A percentile compares a stretch with the other conserved stretches of the same genome.
Evolutionary conservation across 495 filamentous ascomycete species (phyloP).

Genomic region (Penicillium herquei): DNA sequence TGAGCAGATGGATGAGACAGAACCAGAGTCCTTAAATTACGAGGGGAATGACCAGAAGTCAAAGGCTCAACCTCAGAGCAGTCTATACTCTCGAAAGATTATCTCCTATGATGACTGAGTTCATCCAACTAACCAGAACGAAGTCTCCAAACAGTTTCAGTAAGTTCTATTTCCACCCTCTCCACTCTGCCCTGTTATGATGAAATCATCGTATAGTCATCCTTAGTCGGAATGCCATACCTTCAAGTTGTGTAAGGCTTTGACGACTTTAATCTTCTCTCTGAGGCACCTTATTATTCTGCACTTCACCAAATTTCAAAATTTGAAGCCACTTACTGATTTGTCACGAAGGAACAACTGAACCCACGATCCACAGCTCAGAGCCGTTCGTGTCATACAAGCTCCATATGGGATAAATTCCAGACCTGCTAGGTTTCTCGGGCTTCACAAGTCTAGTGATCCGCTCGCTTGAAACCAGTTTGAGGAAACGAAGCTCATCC

Average conservation of each 20-base stretch:
- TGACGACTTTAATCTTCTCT: slow-evolving; percentile 29
- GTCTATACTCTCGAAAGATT: slow-evolving; percentile 28
- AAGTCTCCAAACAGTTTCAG: neutral
- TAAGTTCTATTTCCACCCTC: neutral
- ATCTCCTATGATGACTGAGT: slow-evolving; percentile 43
- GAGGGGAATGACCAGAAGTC: slow-evolving; percentile 4
- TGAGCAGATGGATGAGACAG: neutral
- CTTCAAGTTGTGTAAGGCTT: slow-evolving; percentile 38
- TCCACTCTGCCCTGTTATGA: slow-evolving; percentile 23
- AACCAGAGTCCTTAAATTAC: slow-evolving; percentile 15
- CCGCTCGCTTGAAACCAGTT: no score
- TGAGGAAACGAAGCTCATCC: no score
- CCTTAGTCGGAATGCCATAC: slow-evolving; percentile 49
- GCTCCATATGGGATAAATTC: no score
- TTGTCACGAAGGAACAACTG: no score
- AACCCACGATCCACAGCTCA: no score
- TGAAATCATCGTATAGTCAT: slow-evolving; percentile 47
- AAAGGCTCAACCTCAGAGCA: neutral
- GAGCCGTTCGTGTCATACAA: no score
- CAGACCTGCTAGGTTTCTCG: no score
- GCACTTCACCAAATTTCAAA: no score
- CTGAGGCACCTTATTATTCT: slow-evolving; percentile 9
- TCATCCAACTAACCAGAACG: neutral
- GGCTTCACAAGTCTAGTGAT: no score
- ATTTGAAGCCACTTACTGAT: no score